These are phyloP conservation scores for Irpex lacteus DNA, from an alignment of 1,284 basidiomycete genomes.

Conservation along the genomic window DNA sequence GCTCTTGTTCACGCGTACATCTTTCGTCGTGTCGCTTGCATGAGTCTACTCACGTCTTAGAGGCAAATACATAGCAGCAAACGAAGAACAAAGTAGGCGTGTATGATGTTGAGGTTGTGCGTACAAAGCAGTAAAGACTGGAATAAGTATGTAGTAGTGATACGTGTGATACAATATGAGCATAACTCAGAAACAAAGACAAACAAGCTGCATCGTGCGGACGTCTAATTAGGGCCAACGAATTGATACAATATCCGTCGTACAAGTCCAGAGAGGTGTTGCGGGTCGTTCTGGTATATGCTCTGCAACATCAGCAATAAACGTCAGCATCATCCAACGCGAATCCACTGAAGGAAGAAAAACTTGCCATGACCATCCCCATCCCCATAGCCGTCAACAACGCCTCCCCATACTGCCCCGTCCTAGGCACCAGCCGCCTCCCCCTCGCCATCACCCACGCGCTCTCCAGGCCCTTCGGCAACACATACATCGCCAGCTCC, in stretches of 20 bases:
- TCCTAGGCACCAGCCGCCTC: constrained; percentile 74
- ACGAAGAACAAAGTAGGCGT: no score
- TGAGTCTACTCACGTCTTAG: no score
- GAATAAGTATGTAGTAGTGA: no score
- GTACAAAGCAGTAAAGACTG: no score
- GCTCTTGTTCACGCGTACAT: no score
- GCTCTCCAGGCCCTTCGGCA: constrained; percentile 90
- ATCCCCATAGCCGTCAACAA: constrained; percentile 73
- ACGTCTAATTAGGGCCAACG: constrained; percentile 75
- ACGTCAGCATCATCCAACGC: background rate
- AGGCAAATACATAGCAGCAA: no score
- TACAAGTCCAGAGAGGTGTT: constrained; percentile 86
- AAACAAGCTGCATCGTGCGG: no score
- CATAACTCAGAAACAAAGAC: no score
- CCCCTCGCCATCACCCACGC: constrained; percentile 81
- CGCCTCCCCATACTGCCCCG: constrained; percentile 69
- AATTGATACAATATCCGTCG: constrained; percentile 89
- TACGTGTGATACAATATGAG: no score
- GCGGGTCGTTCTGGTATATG: constrained; percentile 76
- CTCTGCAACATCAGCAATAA: constrained; percentile 29
- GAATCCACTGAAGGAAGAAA: background rate
- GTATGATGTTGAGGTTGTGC: no score
- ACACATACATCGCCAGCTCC: constrained; percentile 92
- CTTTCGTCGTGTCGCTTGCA: no score
- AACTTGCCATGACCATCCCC: constrained; percentile 87